A percentile compares a stretch with the other conserved stretches of the same genome.
These are phyloP conservation scores for Spinacia oleracea DNA, from an alignment of 179 eudicot species.

Conservation along the genomic window DNA sequence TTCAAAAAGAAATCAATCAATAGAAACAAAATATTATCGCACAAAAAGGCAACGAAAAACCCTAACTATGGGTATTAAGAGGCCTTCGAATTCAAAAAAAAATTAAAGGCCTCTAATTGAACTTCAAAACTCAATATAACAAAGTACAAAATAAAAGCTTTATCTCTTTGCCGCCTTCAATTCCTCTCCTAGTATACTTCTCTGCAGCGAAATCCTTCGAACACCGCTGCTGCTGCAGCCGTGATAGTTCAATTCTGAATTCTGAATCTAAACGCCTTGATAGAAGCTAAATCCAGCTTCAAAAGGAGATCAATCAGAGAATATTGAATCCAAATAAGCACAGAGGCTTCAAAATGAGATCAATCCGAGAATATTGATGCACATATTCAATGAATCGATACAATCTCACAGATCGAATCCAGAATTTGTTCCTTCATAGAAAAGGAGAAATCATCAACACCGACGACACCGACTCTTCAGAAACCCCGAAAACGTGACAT, in stretches of 20 bases:
- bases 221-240: not conserved
- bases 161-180: slow-evolving; percentile 20
- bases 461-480: not conserved
- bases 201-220: not conserved
- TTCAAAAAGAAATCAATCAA: slow-evolving; percentile 31
- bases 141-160: slow-evolving; percentile 14
- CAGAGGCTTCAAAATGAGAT: slow-evolving; percentile 6
- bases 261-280: not conserved
- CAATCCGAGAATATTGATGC: not conserved
- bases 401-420: not conserved
- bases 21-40: slow-evolving; percentile 12
- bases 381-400: not conserved
- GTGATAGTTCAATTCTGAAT: not conserved
- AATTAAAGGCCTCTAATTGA: slow-evolving; percentile 19
- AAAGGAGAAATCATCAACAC: not conserved
- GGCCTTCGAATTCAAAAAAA: slow-evolving; percentile 4
- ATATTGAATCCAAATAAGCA: not conserved
- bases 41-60: slow-evolving; percentile 9
- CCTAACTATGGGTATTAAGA: slow-evolving; percentile 7
- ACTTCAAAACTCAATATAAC: slow-evolving; percentile 15
- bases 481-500: slow-evolving; percentile 2
- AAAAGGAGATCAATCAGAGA: not conserved
- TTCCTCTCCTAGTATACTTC: not conserved
- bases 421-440: not conserved
- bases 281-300: not conserved